phyloP scores from a whole-genome alignment of 1,284 basidiomycete genomes.

The Cryptococcus sp. region DNA sequence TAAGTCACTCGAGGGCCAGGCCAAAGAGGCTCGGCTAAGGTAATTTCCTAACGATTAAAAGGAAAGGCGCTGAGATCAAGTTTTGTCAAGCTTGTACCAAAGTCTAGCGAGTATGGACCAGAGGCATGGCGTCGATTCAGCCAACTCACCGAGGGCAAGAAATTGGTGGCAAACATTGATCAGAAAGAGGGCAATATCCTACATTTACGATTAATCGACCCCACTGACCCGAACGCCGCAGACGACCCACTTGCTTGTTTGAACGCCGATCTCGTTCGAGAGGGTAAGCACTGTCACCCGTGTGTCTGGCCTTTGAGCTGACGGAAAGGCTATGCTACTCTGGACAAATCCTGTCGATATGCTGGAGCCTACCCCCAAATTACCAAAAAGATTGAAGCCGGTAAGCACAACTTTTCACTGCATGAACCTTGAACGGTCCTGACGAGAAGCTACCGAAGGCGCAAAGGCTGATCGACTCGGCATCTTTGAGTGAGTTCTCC shows the following conservation, averaged over 20 bases:
- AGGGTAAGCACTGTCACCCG: constrained; percentile 26
- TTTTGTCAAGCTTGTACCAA: constrained; percentile 74
- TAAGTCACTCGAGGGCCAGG: constrained; percentile 70
- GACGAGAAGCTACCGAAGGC: constrained; percentile 51
- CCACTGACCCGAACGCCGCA: constrained; percentile 62
- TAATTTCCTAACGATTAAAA: constrained; percentile 4
- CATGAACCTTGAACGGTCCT: background rate
- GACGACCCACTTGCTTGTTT: constrained; percentile 70
- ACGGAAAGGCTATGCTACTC: constrained; percentile 60
- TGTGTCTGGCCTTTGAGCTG: background rate
- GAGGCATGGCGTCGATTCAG: constrained; percentile 84
- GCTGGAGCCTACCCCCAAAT: constrained; percentile 65
- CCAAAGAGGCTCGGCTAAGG: constrained; percentile 47
- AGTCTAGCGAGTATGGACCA: constrained; percentile 74
- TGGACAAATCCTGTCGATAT: constrained; percentile 77
- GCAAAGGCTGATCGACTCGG: constrained; percentile 74
- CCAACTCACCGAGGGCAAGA: constrained; percentile 75
- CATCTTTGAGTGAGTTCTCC: constrained; percentile 67
- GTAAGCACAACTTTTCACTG: constrained; percentile 12
- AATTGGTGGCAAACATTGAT: constrained; percentile 85
- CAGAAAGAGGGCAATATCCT: constrained; percentile 69
- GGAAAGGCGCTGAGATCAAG: constrained; percentile 48
- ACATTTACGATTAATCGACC: constrained; percentile 84
- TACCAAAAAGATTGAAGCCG: constrained; percentile 60
- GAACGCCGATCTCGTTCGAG: constrained; percentile 69